Conservation (phyloP, 2,329 filamentous ascomycete genomes). For the Phyllosticta capitalensis region DNA sequence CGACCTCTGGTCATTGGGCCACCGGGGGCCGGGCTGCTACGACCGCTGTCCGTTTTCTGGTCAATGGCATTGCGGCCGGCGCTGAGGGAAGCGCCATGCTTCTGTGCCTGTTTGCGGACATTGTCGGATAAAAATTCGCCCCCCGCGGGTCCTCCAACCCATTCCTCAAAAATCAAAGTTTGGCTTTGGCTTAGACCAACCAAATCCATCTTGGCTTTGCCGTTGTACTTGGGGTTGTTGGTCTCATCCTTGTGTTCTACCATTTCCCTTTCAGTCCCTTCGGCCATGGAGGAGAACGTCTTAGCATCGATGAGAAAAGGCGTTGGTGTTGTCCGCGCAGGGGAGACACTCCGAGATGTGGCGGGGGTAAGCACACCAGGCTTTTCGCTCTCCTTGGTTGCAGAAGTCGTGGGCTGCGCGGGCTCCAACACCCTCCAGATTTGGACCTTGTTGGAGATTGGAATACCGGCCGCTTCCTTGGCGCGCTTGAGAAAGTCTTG, state of each 20-base stretch:
- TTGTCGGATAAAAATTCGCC: slow-evolving; percentile 48
- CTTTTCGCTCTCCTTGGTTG: slow-evolving; percentile 14
- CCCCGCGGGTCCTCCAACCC: slow-evolving; percentile 45
- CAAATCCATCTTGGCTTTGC: slow-evolving; percentile 54
- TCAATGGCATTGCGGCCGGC: slow-evolving; percentile 24
- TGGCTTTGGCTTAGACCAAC: slow-evolving; percentile 63
- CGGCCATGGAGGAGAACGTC: slow-evolving; percentile 53
- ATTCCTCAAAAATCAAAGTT: slow-evolving; percentile 76
- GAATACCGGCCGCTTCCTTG: slow-evolving; percentile 60
- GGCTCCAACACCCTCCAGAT: slow-evolving; percentile 57
- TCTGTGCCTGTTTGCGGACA: slow-evolving; percentile 33
- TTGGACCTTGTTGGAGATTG: slow-evolving; percentile 62
- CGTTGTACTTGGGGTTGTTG: slow-evolving; percentile 67
- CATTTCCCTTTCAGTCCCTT: slow-evolving; percentile 56
- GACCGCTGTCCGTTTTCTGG: slow-evolving; percentile 41
- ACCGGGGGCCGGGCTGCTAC: slow-evolving; percentile 56
- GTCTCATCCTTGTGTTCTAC: slow-evolving; percentile 60
- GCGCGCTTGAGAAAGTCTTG: slow-evolving; percentile 66
- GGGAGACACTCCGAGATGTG: slow-evolving; percentile 34
- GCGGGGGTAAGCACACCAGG: slow-evolving; percentile 36
- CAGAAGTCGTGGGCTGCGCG: slow-evolving; percentile 27
- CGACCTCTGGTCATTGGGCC: slow-evolving; percentile 62
- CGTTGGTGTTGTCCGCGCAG: slow-evolving; percentile 35
- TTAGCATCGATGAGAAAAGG: slow-evolving; percentile 52
- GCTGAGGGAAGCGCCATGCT: slow-evolving; percentile 39